These are phyloP conservation scores for Hypsizygus ulmarius DNA, from an alignment of 1,284 basidiomycete genomes.

Conservation along the genomic window DNA sequence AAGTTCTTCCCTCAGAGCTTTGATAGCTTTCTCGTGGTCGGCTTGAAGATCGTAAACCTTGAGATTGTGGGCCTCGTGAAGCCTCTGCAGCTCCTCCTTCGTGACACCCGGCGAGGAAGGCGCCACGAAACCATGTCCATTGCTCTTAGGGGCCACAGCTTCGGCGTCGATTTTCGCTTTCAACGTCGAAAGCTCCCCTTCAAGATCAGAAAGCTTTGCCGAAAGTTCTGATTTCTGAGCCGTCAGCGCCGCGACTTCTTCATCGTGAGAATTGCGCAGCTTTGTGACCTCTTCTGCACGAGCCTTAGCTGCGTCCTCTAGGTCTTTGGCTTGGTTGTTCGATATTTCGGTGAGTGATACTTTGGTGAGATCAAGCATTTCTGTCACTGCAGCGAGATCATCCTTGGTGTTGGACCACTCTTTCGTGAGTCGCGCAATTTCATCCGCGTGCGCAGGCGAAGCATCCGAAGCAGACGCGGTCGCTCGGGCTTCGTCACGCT, in stretches of 20 bases:
- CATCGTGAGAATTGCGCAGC: constrained; percentile 56
- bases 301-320: constrained; percentile 65
- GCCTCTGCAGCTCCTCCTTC: constrained; percentile 68
- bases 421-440: constrained; percentile 53
- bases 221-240: constrained; percentile 59
- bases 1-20: constrained; percentile 58
- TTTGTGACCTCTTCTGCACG: constrained; percentile 69
- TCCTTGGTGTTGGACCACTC: constrained; percentile 63
- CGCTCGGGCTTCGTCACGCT: constrained; percentile 61
- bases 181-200: constrained; percentile 69
- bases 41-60: constrained; percentile 77
- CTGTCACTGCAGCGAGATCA: constrained; percentile 57
- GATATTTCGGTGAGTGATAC: constrained; percentile 68
- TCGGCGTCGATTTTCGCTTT: constrained; percentile 54
- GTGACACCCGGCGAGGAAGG: constrained; percentile 54
- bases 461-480: constrained; percentile 43
- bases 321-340: constrained; percentile 63
- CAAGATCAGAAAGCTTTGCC: constrained; percentile 63
- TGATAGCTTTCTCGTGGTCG: constrained; percentile 63
- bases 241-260: constrained; percentile 51
- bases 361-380: constrained; percentile 63
- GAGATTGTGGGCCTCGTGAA: constrained; percentile 79
- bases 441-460: constrained; percentile 51
- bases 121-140: constrained; percentile 44
- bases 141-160: constrained; percentile 49